Base-by-base conservation (phyloP, 1,139 yeast genomes). In the Kluyveromyces marxianus region DNA sequence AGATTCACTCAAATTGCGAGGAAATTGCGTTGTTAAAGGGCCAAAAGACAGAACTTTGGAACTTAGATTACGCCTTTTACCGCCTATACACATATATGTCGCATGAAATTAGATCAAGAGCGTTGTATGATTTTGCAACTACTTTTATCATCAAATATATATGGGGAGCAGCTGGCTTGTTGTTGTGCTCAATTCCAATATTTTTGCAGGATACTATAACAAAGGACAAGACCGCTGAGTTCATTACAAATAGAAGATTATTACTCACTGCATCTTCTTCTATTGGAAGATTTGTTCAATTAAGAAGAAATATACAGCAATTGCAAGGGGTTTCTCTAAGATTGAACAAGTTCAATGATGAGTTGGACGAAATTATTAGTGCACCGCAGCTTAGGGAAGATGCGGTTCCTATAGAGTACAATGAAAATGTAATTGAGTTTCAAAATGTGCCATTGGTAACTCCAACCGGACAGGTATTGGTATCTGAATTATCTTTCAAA, bases 141-240 rank as follows among this genome's bases (percentile, higher is more conserved):
- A 86, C 78, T 47, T 90, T 89, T 59, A 81, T 88, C 51, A 92
- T 90, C 50, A 90, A 90, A 64, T 90, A 90, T 65, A 79, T 89
- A 47, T 85, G 97, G 94, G 97, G 97, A 50, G 97, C 96, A 3
- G 87, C 94, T 39, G 97, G 97, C 4, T 74, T 90, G 51, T 79
- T 83, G 0, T 72, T 90, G 44, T 90, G 97, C 68, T 82, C 96
- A 1, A 82, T 92, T 3, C 97, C 97, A 3, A 87, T 89, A 1
- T 90, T 90, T 60, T 79, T 86, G 45, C 58, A 57, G 41, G 54
- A 56, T 31, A 54, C 75, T 76, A 50, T 79, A 14, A 56, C 59
- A 38, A 53, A 43, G 6, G 81, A 76, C 46, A 74, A 78, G 5
- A 79, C 89, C 2, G 87, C 86, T 6, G 83, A 82, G 48, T 89